These are phyloP conservation scores for Coemansia sp. DNA, from an alignment of 192 early-diverging fungal genomes.

Conservation along the genomic window DNA sequence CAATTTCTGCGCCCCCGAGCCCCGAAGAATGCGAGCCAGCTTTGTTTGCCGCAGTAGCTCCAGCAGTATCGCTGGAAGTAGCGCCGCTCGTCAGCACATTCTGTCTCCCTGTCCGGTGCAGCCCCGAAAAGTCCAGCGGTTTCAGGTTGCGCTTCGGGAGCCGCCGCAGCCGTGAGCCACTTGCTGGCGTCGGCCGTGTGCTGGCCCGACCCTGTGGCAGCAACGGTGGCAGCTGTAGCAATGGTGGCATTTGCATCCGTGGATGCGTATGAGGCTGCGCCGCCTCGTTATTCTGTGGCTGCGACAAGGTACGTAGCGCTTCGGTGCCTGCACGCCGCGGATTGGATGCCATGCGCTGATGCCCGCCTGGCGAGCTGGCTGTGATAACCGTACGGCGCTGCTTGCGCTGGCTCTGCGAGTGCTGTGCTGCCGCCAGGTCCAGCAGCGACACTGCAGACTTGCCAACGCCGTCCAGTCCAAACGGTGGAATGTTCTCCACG, in stretches of 20 bases:
- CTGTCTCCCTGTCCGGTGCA: constrained; percentile 25
- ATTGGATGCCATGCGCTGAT: constrained; percentile 30
- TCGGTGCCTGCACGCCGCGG: constrained; percentile 27
- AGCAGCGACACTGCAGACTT: constrained; percentile 41
- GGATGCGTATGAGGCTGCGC: too few species aligned
- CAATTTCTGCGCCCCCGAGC: background rate
- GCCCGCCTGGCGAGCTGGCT: constrained; percentile 44
- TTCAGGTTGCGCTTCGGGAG: constrained; percentile 55
- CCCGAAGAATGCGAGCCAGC: constrained; percentile 27
- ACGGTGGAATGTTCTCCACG: constrained; percentile 42
- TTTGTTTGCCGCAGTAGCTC: constrained; percentile 29
- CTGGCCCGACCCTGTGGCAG: background rate
- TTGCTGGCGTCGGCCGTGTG: constrained; percentile 2
- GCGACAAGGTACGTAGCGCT: too few species aligned
- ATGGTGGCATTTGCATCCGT: too few species aligned
- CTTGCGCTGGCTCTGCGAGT: constrained; percentile 47
- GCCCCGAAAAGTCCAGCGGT: constrained; percentile 51
- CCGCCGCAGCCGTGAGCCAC: constrained; percentile 31
- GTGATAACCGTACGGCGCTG: constrained; percentile 39
- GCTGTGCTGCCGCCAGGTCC: constrained; percentile 42
- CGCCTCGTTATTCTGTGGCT: too few species aligned
- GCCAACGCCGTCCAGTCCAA: constrained; percentile 23
- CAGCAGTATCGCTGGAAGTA: constrained; percentile 30
- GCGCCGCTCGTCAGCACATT: background rate
- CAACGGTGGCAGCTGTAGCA: constrained; percentile 1